Evolutionary conservation across 352 stramenopile species (phyloP), one percentile per base, ranked within the genome.

Genomic region (Phytopythium kandeliae): DNA sequence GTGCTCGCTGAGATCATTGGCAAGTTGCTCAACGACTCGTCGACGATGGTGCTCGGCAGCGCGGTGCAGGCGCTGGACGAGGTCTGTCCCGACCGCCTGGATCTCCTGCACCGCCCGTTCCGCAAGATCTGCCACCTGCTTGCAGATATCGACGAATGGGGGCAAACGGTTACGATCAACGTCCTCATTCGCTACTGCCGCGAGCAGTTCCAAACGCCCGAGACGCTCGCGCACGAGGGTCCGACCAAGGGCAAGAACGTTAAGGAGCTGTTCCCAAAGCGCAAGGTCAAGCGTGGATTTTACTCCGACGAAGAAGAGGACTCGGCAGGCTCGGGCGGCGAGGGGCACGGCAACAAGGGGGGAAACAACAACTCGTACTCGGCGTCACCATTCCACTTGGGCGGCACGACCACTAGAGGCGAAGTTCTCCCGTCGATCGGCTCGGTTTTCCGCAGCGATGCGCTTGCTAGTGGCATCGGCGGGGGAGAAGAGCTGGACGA

Each of bases 91-190:
- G 73, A 98, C 35, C 76, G 92, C 6, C 78, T 98, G 43, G 95
- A 98, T 56, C 60, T 99, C 28, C 72, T 99, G 31, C 96, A 99
- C 65, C 70, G 69, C 0, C 85, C 80, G 51, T 99, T 97, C 78
- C 84, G 96, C 26, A 98, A 98, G 72, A 74, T 99, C 33, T 99
- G 96, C 76, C 94, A 98, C 62, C 71, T 98, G 50, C 69, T 99
- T 19, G 97, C 96, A 0, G 97, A 99, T 71, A 96, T 99, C 53
- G 97, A 99, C 75, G 97, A 99, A 67, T 99, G 97, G 97, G 92
- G 92, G 8, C 97, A 99, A 63, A 95, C 98, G 30, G 76, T 97
- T n/a, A 82, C 74, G 11, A 75, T 99, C 24, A 87, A 98, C 56
- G 76, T 97, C 47, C 77, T 99, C 37, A 87, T 88, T 33, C 67